phyloP scores from a whole-genome alignment of 371 early-diverging fungal species.

The Mucor indicus region DNA sequence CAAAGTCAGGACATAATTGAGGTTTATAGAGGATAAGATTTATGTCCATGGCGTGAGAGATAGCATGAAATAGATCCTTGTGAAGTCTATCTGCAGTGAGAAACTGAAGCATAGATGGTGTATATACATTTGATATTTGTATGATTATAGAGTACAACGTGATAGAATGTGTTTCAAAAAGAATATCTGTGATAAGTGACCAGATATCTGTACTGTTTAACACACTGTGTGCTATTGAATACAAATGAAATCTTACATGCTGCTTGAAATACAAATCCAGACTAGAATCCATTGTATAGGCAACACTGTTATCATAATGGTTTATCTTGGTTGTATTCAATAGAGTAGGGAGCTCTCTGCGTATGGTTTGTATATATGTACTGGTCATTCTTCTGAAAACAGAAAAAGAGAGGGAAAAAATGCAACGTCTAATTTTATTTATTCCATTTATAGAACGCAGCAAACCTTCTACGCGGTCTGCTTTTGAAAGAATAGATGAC shows the following conservation, averaged over 20 bases:
- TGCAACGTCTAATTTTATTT: no score
- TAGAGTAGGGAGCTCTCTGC: no score
- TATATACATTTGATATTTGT: background rate
- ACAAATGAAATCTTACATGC: background rate
- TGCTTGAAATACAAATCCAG: background rate
- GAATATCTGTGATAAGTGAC: background rate
- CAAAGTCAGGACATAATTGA: slow-evolving; percentile 1
- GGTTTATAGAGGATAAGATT: slow-evolving; percentile 1
- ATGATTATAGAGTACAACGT: background rate
- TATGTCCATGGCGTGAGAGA: background rate
- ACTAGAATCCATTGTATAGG: background rate
- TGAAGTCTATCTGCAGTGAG: background rate
- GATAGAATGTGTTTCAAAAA: background rate
- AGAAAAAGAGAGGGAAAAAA: no score
- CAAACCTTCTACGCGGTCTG: no score
- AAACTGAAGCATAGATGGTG: slow-evolving; percentile 1
- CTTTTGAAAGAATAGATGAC: no score
- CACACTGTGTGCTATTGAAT: background rate
- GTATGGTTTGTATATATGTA: no score
- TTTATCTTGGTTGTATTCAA: background rate
- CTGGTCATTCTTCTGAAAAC: no score
- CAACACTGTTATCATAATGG: background rate
- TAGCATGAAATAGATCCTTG: background rate
- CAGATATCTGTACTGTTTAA: slow-evolving; percentile 1
- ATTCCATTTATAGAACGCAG: no score